Conservation (phyloP, 371 early-diverging fungal species). For the Rhizopus delemar region DNA sequence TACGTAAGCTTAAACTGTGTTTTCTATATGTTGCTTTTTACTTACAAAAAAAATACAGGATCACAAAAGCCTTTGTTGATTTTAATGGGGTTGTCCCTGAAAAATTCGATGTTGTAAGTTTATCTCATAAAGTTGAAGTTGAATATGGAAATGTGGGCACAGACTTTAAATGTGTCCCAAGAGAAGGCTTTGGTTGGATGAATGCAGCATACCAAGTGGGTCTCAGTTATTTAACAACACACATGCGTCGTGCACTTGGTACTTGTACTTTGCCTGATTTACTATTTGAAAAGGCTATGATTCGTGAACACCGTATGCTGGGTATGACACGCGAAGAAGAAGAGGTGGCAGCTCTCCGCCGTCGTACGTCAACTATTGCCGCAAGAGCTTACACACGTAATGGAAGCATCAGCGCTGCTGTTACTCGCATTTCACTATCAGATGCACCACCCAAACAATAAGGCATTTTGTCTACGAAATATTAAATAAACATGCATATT, state of each 20-base stretch:
- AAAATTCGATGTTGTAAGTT: constrained; percentile 88
- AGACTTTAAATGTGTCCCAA: constrained; percentile 87
- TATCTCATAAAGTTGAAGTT: constrained; percentile 89
- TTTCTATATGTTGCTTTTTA: background rate
- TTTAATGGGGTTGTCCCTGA: constrained; percentile 95
- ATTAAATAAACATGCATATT: no score
- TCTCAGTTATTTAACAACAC: constrained; percentile 64
- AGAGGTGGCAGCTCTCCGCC: constrained; percentile 13
- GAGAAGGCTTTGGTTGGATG: constrained; percentile 98
- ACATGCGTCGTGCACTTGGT: constrained; percentile 75
- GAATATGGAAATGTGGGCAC: constrained; percentile 93
- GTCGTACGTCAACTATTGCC: constrained; percentile 27
- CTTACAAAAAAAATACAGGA: constrained; percentile 27
- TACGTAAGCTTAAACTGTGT: constrained; percentile 46
- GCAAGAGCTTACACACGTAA: constrained; percentile 24
- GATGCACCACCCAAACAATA: constrained; percentile 2
- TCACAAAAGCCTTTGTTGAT: constrained; percentile 89
- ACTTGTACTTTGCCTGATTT: constrained; percentile 74
- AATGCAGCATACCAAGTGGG: constrained; percentile 89
- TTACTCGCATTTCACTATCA: constrained; percentile 21
- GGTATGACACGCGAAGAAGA: constrained; percentile 15
- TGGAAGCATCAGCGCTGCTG: constrained; percentile 23
- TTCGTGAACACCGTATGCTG: constrained; percentile 26
- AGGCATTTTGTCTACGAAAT: no score
- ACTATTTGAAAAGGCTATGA: constrained; percentile 47